Conservation (phyloP, 306 rosid species). For the Prunus salicina region DNA sequence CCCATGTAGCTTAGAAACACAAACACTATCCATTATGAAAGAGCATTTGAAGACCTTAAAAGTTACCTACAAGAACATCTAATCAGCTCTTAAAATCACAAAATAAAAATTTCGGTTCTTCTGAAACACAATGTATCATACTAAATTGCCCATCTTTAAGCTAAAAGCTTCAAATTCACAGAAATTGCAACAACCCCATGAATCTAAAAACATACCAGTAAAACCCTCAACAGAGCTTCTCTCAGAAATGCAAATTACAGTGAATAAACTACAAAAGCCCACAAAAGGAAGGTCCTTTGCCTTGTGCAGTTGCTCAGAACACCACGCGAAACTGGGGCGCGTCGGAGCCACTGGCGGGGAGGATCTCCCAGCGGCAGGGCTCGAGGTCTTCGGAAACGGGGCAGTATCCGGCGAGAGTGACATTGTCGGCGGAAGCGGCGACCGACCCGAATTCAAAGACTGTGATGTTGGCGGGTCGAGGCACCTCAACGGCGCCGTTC, state of each 20-base stretch:
- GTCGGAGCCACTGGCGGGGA: conserved; percentile 66
- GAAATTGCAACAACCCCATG: background rate
- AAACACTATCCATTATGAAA: too few species aligned
- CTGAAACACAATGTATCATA: too few species aligned
- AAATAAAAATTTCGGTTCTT: background rate
- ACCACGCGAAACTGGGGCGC: conserved; percentile 94
- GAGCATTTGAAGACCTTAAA: too few species aligned
- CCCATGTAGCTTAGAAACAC: too few species aligned
- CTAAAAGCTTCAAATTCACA: background rate
- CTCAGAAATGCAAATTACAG: background rate
- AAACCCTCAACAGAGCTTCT: background rate
- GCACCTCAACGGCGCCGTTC: conserved; percentile 85
- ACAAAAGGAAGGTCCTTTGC: background rate
- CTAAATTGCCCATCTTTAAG: too few species aligned
- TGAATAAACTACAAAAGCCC: background rate
- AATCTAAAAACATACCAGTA: background rate
- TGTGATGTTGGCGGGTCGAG: conserved; percentile 51
- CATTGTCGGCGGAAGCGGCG: conserved; percentile 66
- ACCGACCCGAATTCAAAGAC: conserved; percentile 87
- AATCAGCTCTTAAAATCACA: background rate
- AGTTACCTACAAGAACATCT: too few species aligned
- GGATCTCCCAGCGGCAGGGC: conserved; percentile 97
- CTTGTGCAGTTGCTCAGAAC: conserved; percentile 32
- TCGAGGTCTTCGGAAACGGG: conserved; percentile 95
- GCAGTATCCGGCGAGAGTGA: conserved; percentile 85